Evolutionary conservation across 2,329 filamentous ascomycete genomes (phyloP).

Genomic region (Periconia sp.): DNA sequence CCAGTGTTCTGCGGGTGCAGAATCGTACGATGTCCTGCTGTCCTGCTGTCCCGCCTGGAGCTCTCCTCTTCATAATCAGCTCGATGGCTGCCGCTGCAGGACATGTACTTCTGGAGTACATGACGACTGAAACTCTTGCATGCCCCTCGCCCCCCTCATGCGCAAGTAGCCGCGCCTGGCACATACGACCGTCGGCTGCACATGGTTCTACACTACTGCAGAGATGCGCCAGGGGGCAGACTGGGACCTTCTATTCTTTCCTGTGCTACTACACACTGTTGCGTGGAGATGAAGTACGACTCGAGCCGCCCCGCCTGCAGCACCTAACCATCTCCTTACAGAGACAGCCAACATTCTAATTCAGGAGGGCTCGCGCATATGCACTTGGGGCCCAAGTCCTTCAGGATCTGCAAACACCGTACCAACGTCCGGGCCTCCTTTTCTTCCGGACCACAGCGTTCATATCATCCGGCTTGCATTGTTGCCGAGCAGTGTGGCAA

Average conservation of each 20-base stretch:
- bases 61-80: too few relatives aligned
- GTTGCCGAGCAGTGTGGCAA: constrained; percentile 15
- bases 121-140: too few relatives aligned
- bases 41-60: too few relatives aligned
- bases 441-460: constrained; percentile 1
- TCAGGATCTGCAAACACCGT: too few relatives aligned
- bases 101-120: neutral
- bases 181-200: neutral
- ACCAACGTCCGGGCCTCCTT: neutral
- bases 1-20: constrained; percentile 1
- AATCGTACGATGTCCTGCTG: constrained; percentile 26
- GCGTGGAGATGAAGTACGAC: constrained; percentile 1
- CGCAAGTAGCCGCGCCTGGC: constrained; percentile 9
- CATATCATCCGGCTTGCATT: constrained; percentile 18
- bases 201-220: constrained; percentile 4
- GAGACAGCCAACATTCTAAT: neutral
- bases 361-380: constrained; percentile 1
- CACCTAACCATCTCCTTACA: neutral
- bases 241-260: neutral
- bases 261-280: neutral
- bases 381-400: neutral
- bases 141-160: constrained; percentile 2
- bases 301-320: neutral
- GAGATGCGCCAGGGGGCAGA: constrained; percentile 11
- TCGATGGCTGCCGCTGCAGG: too few relatives aligned